These are phyloP conservation scores for Brassica rapa DNA, from an alignment of 345 rosid genomes.

Conservation along the genomic window DNA sequence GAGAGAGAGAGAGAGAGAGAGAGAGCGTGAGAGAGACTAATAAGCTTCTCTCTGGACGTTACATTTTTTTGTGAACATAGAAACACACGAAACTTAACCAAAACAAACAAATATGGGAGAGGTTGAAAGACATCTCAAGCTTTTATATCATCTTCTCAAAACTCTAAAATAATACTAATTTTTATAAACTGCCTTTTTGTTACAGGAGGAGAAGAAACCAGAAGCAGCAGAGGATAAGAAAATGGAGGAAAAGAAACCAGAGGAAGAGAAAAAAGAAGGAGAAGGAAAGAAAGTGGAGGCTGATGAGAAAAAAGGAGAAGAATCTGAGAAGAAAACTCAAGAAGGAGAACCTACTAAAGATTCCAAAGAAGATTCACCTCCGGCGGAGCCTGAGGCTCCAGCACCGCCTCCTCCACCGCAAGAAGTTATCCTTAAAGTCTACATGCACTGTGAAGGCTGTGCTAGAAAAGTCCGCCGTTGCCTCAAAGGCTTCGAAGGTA, in stretches of 20 bases:
- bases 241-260: conserved; percentile 13
- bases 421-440: conserved; percentile 74
- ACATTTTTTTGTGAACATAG: neutral
- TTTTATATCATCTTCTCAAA: neutral
- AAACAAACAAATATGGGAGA: neutral
- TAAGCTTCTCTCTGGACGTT: conserved; percentile 23
- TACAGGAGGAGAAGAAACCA: conserved; percentile 60
- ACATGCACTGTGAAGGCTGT: conserved; percentile 99
- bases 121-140: neutral
- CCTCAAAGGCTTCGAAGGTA: conserved; percentile 84
- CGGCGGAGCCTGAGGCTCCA: conserved; percentile 32
- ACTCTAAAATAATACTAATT: neutral
- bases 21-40: conserved; percentile 30
- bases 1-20: conserved; percentile 14
- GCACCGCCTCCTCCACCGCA: conserved; percentile 67
- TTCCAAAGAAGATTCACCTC: conserved; percentile 35
- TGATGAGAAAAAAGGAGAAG: conserved; percentile 41
- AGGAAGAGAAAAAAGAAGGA: neutral
- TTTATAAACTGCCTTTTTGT: neutral
- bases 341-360: conserved; percentile 48
- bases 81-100: neutral
- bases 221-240: conserved; percentile 46
- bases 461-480: conserved; percentile 87
- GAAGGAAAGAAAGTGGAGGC: conserved; percentile 49
- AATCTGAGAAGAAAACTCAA: conserved; percentile 43